phyloP scores from a whole-genome alignment of 1,284 basidiomycete species.

The Mycena citricolor region DNA sequence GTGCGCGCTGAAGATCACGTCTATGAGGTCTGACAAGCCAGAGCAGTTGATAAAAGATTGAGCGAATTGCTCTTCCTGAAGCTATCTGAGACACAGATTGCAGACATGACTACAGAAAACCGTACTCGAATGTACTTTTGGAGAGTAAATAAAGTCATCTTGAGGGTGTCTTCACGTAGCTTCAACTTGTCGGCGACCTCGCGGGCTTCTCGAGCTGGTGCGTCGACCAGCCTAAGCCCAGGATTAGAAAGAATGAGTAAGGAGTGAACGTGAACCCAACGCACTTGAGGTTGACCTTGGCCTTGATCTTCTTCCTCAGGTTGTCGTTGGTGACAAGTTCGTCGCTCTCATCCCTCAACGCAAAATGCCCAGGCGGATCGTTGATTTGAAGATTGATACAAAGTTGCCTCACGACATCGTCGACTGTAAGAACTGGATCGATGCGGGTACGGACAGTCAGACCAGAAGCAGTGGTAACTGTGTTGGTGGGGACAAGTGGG shows the following conservation, averaged over 20 bases:
- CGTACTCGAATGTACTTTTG: conserved; percentile 80
- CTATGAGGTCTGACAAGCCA: conserved; percentile 76
- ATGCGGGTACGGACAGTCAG: conserved; percentile 75
- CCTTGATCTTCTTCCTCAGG: conserved; percentile 77
- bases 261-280: conserved; percentile 30
- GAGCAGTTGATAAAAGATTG: conserved; percentile 80
- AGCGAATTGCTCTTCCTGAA: conserved; percentile 85
- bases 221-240: conserved; percentile 72
- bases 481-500: conserved; percentile 73
- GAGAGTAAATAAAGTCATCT: conserved; percentile 75
- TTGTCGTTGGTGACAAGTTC: conserved; percentile 92
- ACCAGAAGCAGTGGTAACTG: conserved; percentile 72
- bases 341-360: conserved; percentile 84
- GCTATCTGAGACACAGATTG: conserved; percentile 7
- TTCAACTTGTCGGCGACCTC: conserved; percentile 77
- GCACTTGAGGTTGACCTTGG: conserved; percentile 78
- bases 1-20: conserved; percentile 64
- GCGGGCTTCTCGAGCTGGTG: conserved; percentile 78
- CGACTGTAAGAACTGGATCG: conserved; percentile 75
- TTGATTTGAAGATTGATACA: conserved; percentile 81
- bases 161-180: conserved; percentile 62
- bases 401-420: conserved; percentile 77
- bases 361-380: conserved; percentile 80
- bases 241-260: conserved; percentile 12
- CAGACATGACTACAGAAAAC: conserved; percentile 4